Conservation (phyloP, 148 eudicot genomes). For the Simmondsia chinensis region DNA sequence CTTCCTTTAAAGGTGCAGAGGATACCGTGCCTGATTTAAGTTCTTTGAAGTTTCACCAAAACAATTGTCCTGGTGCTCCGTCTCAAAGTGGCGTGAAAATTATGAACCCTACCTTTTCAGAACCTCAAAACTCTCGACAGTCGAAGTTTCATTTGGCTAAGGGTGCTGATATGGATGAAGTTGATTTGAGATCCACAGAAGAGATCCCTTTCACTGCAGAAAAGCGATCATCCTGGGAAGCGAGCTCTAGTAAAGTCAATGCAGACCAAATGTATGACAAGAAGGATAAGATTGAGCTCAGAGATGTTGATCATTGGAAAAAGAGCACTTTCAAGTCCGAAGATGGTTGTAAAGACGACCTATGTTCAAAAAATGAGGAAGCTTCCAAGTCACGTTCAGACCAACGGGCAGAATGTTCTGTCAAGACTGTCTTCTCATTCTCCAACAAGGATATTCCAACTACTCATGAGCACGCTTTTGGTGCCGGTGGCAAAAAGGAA, state of each 20-base stretch:
- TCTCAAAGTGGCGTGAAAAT: slow-evolving; percentile 25
- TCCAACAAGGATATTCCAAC: slow-evolving; percentile 43
- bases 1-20: slow-evolving; percentile 34
- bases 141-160: slow-evolving; percentile 28
- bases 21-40: slow-evolving; percentile 63
- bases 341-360: slow-evolving; percentile 32
- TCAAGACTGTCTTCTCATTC: slow-evolving; percentile 74
- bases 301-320: slow-evolving; percentile 29
- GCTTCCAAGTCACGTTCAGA: slow-evolving; percentile 30
- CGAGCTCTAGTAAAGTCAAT: slow-evolving; percentile 37
- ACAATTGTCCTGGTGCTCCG: slow-evolving; percentile 33
- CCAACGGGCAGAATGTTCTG: slow-evolving; percentile 56
- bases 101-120: slow-evolving; percentile 13
- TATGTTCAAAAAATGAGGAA: slow-evolving; percentile 42
- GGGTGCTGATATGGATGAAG: slow-evolving; percentile 18
- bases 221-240: slow-evolving; percentile 42
- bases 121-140: slow-evolving; percentile 22
- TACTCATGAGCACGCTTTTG: slow-evolving; percentile 27
- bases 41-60: slow-evolving; percentile 46
- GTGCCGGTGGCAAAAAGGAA: slow-evolving; percentile 37
- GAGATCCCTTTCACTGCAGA: slow-evolving; percentile 28
- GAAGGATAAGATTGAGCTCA: slow-evolving; percentile 24
- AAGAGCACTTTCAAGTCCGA: slow-evolving; percentile 16
- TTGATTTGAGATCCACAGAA: slow-evolving; percentile 31
- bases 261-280: slow-evolving; percentile 23